phyloP scores from a whole-genome alignment of 148 eudicot genomes.

The Arbutus unedo region DNA sequence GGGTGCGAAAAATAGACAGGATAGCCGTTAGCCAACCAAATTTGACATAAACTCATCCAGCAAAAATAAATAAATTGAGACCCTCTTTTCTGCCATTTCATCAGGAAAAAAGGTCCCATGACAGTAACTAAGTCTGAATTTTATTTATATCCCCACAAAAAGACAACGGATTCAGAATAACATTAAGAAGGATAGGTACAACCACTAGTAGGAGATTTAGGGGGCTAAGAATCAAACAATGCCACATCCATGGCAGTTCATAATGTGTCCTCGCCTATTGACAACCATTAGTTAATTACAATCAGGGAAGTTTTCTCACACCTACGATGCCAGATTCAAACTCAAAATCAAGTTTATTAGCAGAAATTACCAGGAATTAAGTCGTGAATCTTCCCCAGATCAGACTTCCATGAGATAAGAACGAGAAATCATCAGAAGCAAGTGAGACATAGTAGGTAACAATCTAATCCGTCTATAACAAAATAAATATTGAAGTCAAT shows the following conservation, averaged over 20 bases:
- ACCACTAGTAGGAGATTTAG: neutral
- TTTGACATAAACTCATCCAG: too few relatives aligned
- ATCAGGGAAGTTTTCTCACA: neutral
- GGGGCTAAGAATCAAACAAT: neutral
- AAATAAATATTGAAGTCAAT: neutral
- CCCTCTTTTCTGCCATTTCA: neutral
- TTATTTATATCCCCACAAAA: neutral
- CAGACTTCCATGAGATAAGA: conserved; percentile 62
- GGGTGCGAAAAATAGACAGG: neutral
- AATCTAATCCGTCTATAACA: conserved; percentile 6
- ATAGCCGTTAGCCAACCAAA: neutral
- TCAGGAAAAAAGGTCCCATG: neutral
- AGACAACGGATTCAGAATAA: neutral
- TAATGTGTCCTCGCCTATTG: neutral
- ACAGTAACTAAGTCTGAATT: neutral
- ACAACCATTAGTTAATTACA: neutral
- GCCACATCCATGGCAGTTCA: neutral
- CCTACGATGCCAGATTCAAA: conserved; percentile 19
- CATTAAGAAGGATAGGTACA: neutral
- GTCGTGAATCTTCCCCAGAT: conserved; percentile 66
- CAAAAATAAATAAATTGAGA: too few relatives aligned
- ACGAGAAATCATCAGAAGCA: conserved; percentile 29
- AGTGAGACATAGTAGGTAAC: conserved; percentile 19
- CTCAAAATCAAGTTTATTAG: conserved; percentile 17
- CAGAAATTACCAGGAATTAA: conserved; percentile 73